phyloP scores from a whole-genome alignment of 306 rosid species.

The Crotalaria pallida region DNA sequence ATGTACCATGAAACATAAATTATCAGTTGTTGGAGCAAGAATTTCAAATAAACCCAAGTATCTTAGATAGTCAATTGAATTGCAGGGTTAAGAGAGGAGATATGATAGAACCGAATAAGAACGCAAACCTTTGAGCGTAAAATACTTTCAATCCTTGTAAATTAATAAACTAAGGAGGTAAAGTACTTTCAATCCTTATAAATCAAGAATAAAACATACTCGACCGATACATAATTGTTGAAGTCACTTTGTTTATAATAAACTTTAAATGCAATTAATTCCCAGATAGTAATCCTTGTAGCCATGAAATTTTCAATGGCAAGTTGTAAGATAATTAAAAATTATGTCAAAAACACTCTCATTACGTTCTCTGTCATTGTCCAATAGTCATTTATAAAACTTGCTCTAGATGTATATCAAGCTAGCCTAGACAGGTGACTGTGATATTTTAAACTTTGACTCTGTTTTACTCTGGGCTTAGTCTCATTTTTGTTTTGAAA shows the following conservation, averaged over 20 bases:
- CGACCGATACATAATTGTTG: background rate
- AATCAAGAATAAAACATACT: background rate
- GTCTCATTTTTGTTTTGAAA: background rate
- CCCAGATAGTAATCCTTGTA: background rate
- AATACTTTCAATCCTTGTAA: background rate
- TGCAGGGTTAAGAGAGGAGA: background rate
- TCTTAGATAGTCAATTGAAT: background rate
- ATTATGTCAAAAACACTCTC: background rate
- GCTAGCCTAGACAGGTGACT: background rate
- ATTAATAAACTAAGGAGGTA: background rate
- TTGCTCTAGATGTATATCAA: background rate
- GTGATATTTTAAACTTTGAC: background rate
- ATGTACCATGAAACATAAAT: background rate
- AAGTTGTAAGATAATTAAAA: background rate
- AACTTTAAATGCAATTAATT: background rate
- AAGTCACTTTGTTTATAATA: background rate
- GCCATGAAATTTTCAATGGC: background rate
- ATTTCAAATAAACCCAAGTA: background rate
- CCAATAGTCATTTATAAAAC: background rate
- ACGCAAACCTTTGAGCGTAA: background rate
- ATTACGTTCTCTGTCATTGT: background rate
- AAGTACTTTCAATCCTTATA: background rate
- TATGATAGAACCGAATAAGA: background rate
- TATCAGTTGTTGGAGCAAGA: background rate
- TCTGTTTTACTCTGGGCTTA: constrained; percentile 5